Conservation (phyloP, 1,139 yeast genomes). For the Suhomyces choctaworum region DNA sequence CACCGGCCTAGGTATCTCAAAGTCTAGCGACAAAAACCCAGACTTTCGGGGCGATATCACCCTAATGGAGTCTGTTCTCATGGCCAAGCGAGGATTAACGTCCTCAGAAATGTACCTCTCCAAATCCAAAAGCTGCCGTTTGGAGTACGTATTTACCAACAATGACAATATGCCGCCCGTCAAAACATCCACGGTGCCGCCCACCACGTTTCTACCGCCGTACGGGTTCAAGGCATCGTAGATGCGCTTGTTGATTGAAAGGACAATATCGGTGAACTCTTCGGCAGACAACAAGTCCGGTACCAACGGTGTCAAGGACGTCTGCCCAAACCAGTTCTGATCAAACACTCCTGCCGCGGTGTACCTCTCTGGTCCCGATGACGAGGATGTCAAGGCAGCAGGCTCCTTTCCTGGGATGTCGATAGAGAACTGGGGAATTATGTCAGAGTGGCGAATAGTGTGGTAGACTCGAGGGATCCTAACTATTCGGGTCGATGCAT, state of each 20-base stretch:
- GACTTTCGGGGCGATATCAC: constrained; percentile 56
- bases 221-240: constrained; percentile 42
- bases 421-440: constrained; percentile 60
- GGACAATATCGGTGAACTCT: constrained; percentile 45
- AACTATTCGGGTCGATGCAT: constrained; percentile 53
- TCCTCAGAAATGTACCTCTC: constrained; percentile 45
- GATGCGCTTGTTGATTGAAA: constrained; percentile 46
- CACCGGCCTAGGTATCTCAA: constrained; percentile 51
- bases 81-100: constrained; percentile 36
- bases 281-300: constrained; percentile 33
- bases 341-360: constrained; percentile 33
- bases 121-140: constrained; percentile 34
- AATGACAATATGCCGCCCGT: constrained; percentile 39
- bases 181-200: constrained; percentile 46
- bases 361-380: constrained; percentile 1
- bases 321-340: constrained; percentile 48
- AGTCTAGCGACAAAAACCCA: constrained; percentile 65
- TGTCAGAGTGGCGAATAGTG: constrained; percentile 29
- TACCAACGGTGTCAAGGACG: constrained; percentile 58
- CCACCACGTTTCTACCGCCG: constrained; percentile 36
- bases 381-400: constrained; percentile 47
- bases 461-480: constrained; percentile 59
- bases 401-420: constrained; percentile 65
- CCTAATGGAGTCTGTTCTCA: constrained; percentile 27
- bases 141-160: constrained; percentile 24